Evolutionary conservation across 768 basidiomycete genomes (phyloP).

Genomic region (Hysterangium stoloniferum): DNA sequence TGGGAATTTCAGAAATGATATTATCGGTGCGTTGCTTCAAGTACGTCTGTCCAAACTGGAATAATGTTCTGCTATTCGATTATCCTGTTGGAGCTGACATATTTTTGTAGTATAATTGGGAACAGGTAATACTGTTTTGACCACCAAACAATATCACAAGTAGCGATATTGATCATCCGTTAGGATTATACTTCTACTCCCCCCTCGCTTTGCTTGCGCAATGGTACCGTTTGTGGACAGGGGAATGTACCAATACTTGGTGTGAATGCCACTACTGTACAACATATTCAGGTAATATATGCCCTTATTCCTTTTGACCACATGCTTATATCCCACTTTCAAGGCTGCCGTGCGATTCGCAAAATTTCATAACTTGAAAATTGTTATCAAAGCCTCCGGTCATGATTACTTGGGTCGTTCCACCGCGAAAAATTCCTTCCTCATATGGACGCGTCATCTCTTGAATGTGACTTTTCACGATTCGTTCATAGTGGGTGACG

Average conservation of each 20-base stretch:
- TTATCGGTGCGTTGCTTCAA: too few species aligned
- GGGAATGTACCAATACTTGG: constrained; percentile 10
- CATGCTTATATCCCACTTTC: background rate
- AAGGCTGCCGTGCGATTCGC: constrained; percentile 29
- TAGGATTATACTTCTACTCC: constrained; percentile 7
- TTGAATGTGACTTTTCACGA: constrained; percentile 27
- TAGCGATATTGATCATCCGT: background rate
- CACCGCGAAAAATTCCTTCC: constrained; percentile 31
- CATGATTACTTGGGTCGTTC: constrained; percentile 41
- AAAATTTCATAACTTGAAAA: constrained; percentile 21
- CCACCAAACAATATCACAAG: background rate
- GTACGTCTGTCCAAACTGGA: too few species aligned
- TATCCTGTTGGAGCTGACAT: too few species aligned
- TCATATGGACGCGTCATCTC: constrained; percentile 35
- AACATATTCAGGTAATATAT: constrained; percentile 23
- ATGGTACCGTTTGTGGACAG: constrained; percentile 6
- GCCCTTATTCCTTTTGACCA: too few species aligned
- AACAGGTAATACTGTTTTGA: constrained; percentile 6
- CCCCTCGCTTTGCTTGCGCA: constrained; percentile 5
- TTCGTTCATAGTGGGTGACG: constrained; percentile 13
- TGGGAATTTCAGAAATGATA: too few species aligned
- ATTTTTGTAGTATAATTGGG: constrained; percentile 13
- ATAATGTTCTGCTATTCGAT: too few species aligned
- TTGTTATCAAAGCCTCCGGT: constrained; percentile 27
- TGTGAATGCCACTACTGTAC: constrained; percentile 23